These are phyloP conservation scores for Yamadazyma olivae DNA, from an alignment of 805 yeast species.

Conservation along the genomic window DNA sequence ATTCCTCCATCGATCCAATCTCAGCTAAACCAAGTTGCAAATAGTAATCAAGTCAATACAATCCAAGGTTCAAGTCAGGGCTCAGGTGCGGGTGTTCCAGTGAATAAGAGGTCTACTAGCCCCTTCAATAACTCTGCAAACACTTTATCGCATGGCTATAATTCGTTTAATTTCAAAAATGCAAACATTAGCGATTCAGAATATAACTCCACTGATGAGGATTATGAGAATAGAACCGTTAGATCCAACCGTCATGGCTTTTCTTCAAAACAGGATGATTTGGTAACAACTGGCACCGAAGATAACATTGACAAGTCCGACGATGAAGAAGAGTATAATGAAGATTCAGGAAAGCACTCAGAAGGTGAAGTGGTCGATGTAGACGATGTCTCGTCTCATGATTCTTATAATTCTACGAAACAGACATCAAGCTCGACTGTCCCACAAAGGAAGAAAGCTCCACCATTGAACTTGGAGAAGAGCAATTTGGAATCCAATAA, in stretches of 20 bases:
- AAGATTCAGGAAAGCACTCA: constrained; percentile 11
- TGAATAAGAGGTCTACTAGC: constrained; percentile 3
- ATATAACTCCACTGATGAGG: constrained; percentile 10
- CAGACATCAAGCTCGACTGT: constrained; percentile 8
- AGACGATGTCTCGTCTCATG: constrained; percentile 16
- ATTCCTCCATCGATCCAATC: background rate
- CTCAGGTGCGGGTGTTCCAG: too few relatives aligned
- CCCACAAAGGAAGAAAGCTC: constrained; percentile 1
- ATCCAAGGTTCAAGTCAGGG: too few relatives aligned
- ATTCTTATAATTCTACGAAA: constrained; percentile 10
- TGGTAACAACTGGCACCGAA: background rate
- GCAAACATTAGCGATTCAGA: constrained; percentile 24
- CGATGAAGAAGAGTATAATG: constrained; percentile 8
- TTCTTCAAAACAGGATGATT: constrained; percentile 2
- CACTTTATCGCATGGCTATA: constrained; percentile 4
- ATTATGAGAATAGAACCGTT: constrained; percentile 5
- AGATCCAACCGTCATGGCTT: background rate
- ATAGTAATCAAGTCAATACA: too few relatives aligned
- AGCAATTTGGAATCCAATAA: constrained; percentile 9
- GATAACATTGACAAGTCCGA: constrained; percentile 7
- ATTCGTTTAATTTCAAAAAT: constrained; percentile 6
- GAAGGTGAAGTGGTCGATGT: constrained; percentile 22
- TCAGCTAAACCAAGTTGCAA: background rate
- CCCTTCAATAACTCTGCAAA: constrained; percentile 8
- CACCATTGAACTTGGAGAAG: background rate